These are phyloP conservation scores for Yamadazyma paraphyllophila DNA, from an alignment of 805 yeast species.

Conservation along the genomic window DNA sequence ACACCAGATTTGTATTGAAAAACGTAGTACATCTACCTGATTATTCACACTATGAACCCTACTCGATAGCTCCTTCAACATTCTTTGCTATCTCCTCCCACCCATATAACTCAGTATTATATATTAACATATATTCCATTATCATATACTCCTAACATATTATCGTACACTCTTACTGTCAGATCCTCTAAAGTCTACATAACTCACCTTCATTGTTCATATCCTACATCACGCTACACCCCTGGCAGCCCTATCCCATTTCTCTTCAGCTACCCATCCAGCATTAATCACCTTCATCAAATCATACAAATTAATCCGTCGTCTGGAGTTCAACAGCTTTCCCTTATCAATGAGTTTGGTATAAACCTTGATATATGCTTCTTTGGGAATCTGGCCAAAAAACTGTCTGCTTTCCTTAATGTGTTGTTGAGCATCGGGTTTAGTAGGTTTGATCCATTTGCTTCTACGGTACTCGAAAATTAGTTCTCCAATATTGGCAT, in stretches of 20 bases:
- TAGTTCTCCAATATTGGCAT: constrained; percentile 24
- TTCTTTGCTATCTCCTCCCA: too few species aligned
- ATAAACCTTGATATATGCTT: constrained; percentile 62
- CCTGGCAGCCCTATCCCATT: constrained; percentile 60
- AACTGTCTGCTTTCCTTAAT: constrained; percentile 12
- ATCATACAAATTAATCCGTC: constrained; percentile 72
- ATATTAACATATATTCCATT: too few species aligned
- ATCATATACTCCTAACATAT: too few species aligned
- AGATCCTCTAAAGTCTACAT: too few species aligned
- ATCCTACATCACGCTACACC: constrained; percentile 28
- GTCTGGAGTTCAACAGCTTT: constrained; percentile 54
- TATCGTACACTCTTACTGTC: too few species aligned
- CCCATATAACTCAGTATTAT: too few species aligned
- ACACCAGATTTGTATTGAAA: too few species aligned
- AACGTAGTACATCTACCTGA: too few species aligned
- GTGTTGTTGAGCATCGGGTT: background rate
- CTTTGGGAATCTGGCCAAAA: constrained; percentile 41
- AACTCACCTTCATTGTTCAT: too few species aligned
- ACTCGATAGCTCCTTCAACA: too few species aligned
- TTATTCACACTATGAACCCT: too few species aligned
- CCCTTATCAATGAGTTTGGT: constrained; percentile 67
- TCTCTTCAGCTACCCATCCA: constrained; percentile 81
- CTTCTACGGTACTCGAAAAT: constrained; percentile 70
- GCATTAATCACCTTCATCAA: constrained; percentile 68
- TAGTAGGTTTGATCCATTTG: constrained; percentile 53